Evolutionary conservation across 495 filamentous ascomycete genomes (phyloP), one percentile per base, ranked within the genome.

Genomic region (Aspergillus mulundensis): DNA sequence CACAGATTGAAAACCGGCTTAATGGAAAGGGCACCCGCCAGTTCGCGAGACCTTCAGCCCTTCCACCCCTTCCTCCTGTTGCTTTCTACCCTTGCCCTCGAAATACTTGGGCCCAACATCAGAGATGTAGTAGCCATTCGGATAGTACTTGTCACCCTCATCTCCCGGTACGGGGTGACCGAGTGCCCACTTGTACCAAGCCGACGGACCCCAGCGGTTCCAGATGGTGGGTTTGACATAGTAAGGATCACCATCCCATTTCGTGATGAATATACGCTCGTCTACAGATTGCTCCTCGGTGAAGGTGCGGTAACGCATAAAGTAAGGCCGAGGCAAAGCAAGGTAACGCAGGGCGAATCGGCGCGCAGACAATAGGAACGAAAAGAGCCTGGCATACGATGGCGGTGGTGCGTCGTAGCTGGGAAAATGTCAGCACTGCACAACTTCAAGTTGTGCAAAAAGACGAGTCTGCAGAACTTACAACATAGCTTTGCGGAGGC

Each of bases 401-500:
- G 61, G 39, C 0, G 75, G 56, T 2, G 84, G 77, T 5, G 75
- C 43, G 0, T 75, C 68, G 55, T 77, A 83, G 41, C 80, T 82
- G 49, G 1, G 1, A 15, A 41, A 16, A 12, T n/a, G 21, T 53
- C 24, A 19, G 41, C 50, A 42, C 38, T 11, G 5, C 32, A 15
- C 3, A 36, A 36, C n/a, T n/a, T 15, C 8, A 36, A 36, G 32
- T 36, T 36, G 32, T 30, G 4, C 10, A 10, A 36, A 14, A 10
- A 15, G 12, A 7, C 5, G 12, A 11, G 2, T 14, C 11, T 15
- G 32, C 11, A 10, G 7, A 36, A 70, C 81, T 70, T 68, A 87
- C 83, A 82, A 62, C 81, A 89, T 88, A 4, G 85, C 84, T 40
- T 69, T 78, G 10, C 87, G 70, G 47, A 87, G 64, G 16, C 84